phyloP scores from a whole-genome alignment of 2,329 filamentous ascomycete species.

The Delphinella strobiligena region DNA sequence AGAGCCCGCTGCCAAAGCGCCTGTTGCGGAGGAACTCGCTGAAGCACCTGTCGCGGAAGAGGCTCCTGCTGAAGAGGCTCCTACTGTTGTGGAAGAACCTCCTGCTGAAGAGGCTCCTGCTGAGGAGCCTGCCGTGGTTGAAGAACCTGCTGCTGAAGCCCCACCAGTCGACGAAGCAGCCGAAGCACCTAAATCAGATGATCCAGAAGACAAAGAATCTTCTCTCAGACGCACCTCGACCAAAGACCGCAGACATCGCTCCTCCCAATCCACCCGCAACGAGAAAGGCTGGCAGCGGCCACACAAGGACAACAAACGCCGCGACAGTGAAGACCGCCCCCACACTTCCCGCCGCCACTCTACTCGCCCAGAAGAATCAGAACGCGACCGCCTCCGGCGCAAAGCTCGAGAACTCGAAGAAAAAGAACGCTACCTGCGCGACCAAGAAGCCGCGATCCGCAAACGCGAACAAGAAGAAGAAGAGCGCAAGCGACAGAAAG shows the following conservation, averaged over 20 bases:
- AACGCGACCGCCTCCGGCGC: constrained; percentile 1
- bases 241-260: background rate
- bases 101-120: background rate
- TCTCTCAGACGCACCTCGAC: background rate
- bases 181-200: background rate
- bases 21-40: background rate
- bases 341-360: background rate
- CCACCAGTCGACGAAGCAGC: background rate
- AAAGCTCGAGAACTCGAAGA: constrained; percentile 1
- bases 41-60: background rate
- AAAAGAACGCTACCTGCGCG: background rate
- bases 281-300: background rate
- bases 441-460: background rate
- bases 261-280: background rate
- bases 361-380: background rate
- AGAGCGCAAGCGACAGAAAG: background rate
- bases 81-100: background rate
- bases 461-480: background rate
- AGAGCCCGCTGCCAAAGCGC: background rate
- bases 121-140: background rate
- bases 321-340: background rate
- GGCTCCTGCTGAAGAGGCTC: background rate
- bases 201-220: background rate
- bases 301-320: background rate
- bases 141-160: background rate